Evolutionary conservation across 441 rosid genomes (phyloP).

Genomic region (Pelargonium exstipulatum): DNA sequence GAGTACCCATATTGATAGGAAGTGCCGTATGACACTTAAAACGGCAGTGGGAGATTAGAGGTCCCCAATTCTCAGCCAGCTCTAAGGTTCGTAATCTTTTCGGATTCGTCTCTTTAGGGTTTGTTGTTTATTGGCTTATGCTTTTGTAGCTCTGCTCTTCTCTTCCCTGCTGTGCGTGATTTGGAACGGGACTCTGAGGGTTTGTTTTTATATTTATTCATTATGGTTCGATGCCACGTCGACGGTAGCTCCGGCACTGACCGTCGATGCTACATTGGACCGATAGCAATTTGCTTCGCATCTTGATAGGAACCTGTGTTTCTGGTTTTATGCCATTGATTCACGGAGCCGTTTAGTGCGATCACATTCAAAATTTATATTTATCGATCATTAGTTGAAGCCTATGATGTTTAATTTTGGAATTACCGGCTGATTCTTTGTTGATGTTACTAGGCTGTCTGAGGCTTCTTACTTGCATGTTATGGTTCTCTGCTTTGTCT

Average conservation of each 20-base stretch:
- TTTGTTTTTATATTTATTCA: background rate
- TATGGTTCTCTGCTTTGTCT: too few species aligned
- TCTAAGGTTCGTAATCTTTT: slow-evolving; percentile 16
- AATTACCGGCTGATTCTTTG: slow-evolving; percentile 61
- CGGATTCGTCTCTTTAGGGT: slow-evolving; percentile 23
- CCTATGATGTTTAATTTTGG: slow-evolving; percentile 58
- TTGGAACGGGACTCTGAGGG: slow-evolving; percentile 74
- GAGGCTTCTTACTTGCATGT: slow-evolving; percentile 38
- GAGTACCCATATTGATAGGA: slow-evolving; percentile 57
- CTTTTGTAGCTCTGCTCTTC: too few species aligned
- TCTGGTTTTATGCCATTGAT: slow-evolving; percentile 22
- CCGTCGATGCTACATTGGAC: slow-evolving; percentile 65
- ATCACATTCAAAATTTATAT: slow-evolving; percentile 25
- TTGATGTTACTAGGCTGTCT: slow-evolving; percentile 55
- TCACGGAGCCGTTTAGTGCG: slow-evolving; percentile 63
- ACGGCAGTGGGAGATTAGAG: slow-evolving; percentile 26
- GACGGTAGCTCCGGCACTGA: slow-evolving; percentile 59
- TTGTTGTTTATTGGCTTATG: slow-evolving; percentile 16
- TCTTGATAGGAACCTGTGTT: slow-evolving; percentile 70
- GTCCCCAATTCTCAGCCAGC: too few species aligned
- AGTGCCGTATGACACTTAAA: slow-evolving; percentile 78
- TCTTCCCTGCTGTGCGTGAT: slow-evolving; percentile 37
- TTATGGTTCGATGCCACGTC: slow-evolving; percentile 59
- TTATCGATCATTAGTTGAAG: slow-evolving; percentile 10
- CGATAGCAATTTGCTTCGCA: slow-evolving; percentile 46